Conservation (phyloP, 495 filamentous ascomycete genomes). For the Bacidia rubella region DNA sequence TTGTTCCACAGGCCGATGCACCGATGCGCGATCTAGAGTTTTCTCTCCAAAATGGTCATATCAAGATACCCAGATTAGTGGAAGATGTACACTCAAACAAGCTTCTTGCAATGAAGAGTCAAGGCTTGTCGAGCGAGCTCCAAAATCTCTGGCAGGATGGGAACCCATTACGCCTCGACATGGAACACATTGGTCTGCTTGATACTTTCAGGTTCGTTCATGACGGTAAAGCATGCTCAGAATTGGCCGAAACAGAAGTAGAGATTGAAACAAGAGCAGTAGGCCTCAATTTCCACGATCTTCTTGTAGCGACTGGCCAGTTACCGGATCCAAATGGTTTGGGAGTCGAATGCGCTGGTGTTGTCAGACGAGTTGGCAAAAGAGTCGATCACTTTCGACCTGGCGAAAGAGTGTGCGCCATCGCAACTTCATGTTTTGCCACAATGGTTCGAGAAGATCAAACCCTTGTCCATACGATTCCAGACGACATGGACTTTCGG, state of each 20-base stretch:
- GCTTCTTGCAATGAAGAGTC: background rate
- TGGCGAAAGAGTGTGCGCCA: constrained; percentile 39
- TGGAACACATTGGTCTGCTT: constrained; percentile 10
- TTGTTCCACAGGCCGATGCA: background rate
- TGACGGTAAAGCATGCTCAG: background rate
- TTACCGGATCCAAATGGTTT: constrained; percentile 22
- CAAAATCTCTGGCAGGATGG: constrained; percentile 6
- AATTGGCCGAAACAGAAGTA: too few relatives aligned
- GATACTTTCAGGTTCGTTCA: constrained; percentile 9
- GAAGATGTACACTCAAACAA: constrained; percentile 5
- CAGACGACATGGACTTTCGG: constrained; percentile 30
- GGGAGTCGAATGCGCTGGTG: constrained; percentile 42
- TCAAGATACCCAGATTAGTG: constrained; percentile 20
- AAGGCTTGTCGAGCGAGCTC: background rate
- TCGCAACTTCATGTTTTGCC: constrained; percentile 20
- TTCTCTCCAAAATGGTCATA: constrained; percentile 19
- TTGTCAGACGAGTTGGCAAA: constrained; percentile 41
- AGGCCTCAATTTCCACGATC: constrained; percentile 26
- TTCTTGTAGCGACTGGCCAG: constrained; percentile 26
- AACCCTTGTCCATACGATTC: constrained; percentile 19
- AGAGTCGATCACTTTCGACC: constrained; percentile 27
- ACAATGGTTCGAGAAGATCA: background rate
- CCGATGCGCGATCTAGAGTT: constrained; percentile 20
- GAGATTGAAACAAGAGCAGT: constrained; percentile 10
- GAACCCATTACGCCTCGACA: constrained; percentile 1